Evolutionary conservation across 192 early-diverging fungal genomes (phyloP).

Genomic region (Coemansia sp.): DNA sequence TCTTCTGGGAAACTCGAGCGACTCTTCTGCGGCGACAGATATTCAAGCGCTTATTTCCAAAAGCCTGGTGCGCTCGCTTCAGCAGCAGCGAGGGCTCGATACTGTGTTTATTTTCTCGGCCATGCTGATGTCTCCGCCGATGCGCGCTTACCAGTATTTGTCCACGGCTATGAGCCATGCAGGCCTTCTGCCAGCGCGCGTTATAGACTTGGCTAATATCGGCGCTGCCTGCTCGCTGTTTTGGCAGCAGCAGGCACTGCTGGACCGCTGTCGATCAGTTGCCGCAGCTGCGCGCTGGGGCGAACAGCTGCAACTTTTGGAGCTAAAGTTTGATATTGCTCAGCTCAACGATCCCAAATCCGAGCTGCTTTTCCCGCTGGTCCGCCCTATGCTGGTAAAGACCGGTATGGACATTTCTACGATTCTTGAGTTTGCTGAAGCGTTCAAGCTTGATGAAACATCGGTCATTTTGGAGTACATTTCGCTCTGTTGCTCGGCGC

Average conservation of each 20-base stretch:
- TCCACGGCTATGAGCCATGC: conserved; percentile 46
- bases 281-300: conserved; percentile 69
- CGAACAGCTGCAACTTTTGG: conserved; percentile 64
- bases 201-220: conserved; percentile 56
- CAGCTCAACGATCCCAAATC: conserved; percentile 52
- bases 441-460: conserved; percentile 58
- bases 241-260: conserved; percentile 69
- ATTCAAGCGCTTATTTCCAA: conserved; percentile 13
- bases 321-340: conserved; percentile 63
- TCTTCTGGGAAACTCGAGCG: conserved; percentile 16
- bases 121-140: conserved; percentile 35
- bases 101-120: conserved; percentile 38
- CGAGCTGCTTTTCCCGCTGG: conserved; percentile 58
- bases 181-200: conserved; percentile 38
- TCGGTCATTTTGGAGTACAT: conserved; percentile 52
- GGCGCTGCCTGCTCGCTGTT: conserved; percentile 60
- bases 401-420: conserved; percentile 64
- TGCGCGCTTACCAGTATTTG: conserved; percentile 36
- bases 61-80: conserved; percentile 38
- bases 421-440: conserved; percentile 65
- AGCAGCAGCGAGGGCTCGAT: conserved; percentile 43
- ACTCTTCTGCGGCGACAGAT: neutral
- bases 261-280: conserved; percentile 60
- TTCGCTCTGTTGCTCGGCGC: conserved; percentile 36
- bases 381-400: conserved; percentile 61